Base-by-base conservation (phyloP, 2,329 filamentous ascomycete species). In the Penicillium rolfsii region DNA sequence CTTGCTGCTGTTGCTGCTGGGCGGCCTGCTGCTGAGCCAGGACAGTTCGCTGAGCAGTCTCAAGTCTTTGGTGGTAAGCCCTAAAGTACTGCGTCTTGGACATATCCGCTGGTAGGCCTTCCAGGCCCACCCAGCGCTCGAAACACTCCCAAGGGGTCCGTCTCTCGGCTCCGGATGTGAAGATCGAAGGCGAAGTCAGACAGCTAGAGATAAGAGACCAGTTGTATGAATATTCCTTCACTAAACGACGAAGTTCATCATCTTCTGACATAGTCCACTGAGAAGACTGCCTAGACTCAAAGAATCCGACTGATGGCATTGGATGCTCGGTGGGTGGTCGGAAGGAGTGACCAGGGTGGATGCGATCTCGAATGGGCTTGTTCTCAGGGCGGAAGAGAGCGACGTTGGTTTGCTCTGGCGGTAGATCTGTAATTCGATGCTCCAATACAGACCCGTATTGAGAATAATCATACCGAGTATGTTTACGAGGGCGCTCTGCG, bases 91-190 rank as follows among this genome's bases (percentile, higher is more conserved):
- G 90, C 0, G 92, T 97, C 79, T 97, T 97, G 19, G 90, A 89
- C 89, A 98, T 96, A 66, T 99, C 95, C 11, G 89, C 87, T 4
- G 95, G 94, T 40, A 97, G 82, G 1, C 93, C 93, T 78, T 98
- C 95, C 12, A 98, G 81, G 67, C 91, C 89, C 57, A 97, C 90
- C 94, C 94, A 99, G 46, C 95, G 87, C 77, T 99, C 95, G 70
- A 99, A 99, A 74, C 95, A 99, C 79, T 99, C 95, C 95, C 95
- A 99, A 0, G 94, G 93, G 2, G 94, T 98, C 52, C 95, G 87
- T 63, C 95, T 86, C 74, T 98, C 94, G 11, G 92, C 88, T 1
- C 91, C 92, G 22, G 93, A 94, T n/a, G 87, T 85, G 71, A 92
- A 96, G 14, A 88, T 75, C 0, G 92, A 96, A 55, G 87, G 87